phyloP scores from a whole-genome alignment of 257 asterid species.

The Nicotiana tabacum region DNA sequence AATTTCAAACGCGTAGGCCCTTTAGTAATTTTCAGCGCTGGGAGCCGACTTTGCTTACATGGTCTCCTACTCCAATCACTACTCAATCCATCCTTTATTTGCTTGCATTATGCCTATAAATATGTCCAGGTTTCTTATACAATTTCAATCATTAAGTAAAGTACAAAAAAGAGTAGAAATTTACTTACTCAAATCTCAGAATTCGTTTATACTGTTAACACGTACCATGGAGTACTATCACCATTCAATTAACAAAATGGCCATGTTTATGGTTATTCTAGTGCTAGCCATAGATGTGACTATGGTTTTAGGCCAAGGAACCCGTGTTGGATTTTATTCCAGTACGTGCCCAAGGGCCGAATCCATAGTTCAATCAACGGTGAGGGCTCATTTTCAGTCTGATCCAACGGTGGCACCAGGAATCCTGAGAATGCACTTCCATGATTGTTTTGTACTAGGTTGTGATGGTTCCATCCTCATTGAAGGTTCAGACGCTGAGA shows the following conservation, averaged over 20 bases:
- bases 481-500: conserved; percentile 49
- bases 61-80: not conserved
- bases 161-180: not conserved
- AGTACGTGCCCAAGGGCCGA: conserved; percentile 63
- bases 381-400: conserved; percentile 34
- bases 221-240: not conserved
- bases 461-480: conserved; percentile 85
- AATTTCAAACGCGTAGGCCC: not conserved
- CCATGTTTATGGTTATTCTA: not conserved
- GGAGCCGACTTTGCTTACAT: conserved; percentile 4
- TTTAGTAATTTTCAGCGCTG: not conserved
- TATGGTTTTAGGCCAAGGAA: conserved; percentile 55
- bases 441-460: conserved; percentile 83
- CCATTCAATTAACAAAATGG: not conserved
- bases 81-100: not conserved
- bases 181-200: not conserved
- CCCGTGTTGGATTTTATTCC: conserved; percentile 67
- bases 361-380: conserved; percentile 50
- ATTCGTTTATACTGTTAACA: not conserved
- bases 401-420: conserved; percentile 64
- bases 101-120: not conserved
- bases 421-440: conserved; percentile 76
- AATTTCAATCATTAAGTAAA: not conserved
- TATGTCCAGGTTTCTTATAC: not conserved
- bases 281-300: conserved; percentile 19